Conservation (phyloP, 2,329 filamentous ascomycete genomes). For the Monilinia fructicola region DNA sequence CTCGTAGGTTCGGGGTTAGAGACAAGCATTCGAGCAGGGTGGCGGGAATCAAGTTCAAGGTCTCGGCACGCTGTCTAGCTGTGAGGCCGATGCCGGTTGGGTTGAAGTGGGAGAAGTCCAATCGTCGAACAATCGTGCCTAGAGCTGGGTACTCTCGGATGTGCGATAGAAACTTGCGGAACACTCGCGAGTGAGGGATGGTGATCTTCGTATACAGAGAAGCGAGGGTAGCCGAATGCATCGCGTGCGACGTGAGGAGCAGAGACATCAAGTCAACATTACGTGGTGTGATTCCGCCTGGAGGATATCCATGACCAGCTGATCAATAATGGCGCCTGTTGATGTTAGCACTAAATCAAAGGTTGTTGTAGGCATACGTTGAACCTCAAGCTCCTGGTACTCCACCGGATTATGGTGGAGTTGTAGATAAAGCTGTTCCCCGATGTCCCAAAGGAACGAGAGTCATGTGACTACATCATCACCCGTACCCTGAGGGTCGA, state of each 20-base stretch:
- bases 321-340: slow-evolving; percentile 69
- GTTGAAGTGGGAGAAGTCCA: slow-evolving; percentile 86
- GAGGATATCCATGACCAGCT: slow-evolving; percentile 72
- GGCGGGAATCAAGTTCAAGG: slow-evolving; percentile 71
- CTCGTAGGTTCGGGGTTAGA: slow-evolving; percentile 70
- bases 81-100: slow-evolving; percentile 74
- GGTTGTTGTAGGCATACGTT: slow-evolving; percentile 22
- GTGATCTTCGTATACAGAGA: slow-evolving; percentile 79
- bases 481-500: slow-evolving; percentile 16
- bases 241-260: slow-evolving; percentile 70
- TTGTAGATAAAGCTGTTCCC: slow-evolving; percentile 21
- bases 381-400: slow-evolving; percentile 17
- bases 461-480: slow-evolving; percentile 28
- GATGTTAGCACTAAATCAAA: slow-evolving; percentile 25
- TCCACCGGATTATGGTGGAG: slow-evolving; percentile 14
- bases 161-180: slow-evolving; percentile 75
- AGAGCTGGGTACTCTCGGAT: slow-evolving; percentile 65
- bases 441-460: slow-evolving; percentile 23
- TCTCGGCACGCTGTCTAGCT: slow-evolving; percentile 70
- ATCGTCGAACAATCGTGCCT: slow-evolving; percentile 72
- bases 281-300: slow-evolving; percentile 72
- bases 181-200: slow-evolving; percentile 79
- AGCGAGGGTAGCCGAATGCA: slow-evolving; percentile 70
- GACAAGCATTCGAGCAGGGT: slow-evolving; percentile 71
- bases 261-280: slow-evolving; percentile 78